Evolutionary conservation across 2,329 filamentous ascomycete genomes (phyloP).

Genomic region (Penicillium brevicompactum): DNA sequence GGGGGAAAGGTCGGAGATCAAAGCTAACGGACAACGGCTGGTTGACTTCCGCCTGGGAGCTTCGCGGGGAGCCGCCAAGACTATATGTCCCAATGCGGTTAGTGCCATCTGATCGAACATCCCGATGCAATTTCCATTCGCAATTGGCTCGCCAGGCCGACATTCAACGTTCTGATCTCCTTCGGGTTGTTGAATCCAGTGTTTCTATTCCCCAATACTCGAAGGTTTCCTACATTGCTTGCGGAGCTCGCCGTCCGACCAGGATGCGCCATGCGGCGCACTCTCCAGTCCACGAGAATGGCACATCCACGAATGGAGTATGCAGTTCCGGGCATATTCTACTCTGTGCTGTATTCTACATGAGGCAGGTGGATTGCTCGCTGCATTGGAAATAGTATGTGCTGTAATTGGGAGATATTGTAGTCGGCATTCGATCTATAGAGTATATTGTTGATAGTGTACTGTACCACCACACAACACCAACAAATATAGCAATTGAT

Average conservation of each 20-base stretch:
- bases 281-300: not conserved
- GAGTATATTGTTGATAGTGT: too few species aligned
- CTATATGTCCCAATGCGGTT: slow-evolving; percentile 15
- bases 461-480: too few species aligned
- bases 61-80: slow-evolving; percentile 24
- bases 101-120: slow-evolving; percentile 5
- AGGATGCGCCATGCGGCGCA: slow-evolving; percentile 17
- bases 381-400: too few species aligned
- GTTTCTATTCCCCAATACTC: not conserved
- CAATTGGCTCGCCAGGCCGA: slow-evolving; percentile 22
- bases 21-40: slow-evolving; percentile 26
- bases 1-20: not conserved
- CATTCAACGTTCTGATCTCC: slow-evolving; percentile 6
- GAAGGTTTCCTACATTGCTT: not conserved
- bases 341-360: too few species aligned
- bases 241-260: slow-evolving; percentile 18
- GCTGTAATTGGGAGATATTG: too few species aligned
- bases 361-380: too few species aligned
- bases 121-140: slow-evolving; percentile 2
- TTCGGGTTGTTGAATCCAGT: slow-evolving; percentile 17
- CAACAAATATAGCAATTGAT: too few species aligned
- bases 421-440: too few species aligned
- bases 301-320: not conserved
- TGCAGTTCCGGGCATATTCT: not conserved
- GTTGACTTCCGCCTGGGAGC: slow-evolving; percentile 11